Evolutionary conservation across 2,329 filamentous ascomycete genomes (phyloP).

Genomic region (Pseudogymnoascus sp.): DNA sequence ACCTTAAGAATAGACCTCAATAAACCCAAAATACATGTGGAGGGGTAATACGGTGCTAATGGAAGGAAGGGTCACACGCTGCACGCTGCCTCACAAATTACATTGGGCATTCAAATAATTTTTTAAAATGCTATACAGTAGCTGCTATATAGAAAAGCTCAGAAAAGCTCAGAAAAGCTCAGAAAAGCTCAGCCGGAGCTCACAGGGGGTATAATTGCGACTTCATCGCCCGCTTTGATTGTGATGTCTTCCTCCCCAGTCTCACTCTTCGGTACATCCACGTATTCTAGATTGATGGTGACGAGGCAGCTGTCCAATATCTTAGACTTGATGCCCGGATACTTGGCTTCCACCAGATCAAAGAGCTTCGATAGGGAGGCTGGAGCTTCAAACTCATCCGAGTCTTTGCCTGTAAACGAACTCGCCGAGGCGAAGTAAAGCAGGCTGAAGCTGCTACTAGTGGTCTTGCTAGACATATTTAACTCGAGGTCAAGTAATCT

Average conservation of each 20-base stretch:
- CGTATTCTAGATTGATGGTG: slow-evolving; percentile 74
- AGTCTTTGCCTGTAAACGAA: slow-evolving; percentile 60
- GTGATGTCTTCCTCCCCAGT: slow-evolving; percentile 36
- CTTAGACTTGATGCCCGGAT: slow-evolving; percentile 60
- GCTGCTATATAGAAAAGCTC: slow-evolving; percentile 21
- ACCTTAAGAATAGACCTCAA: not conserved
- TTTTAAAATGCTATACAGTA: not conserved
- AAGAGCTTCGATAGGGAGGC: slow-evolving; percentile 57
- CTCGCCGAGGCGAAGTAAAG: slow-evolving; percentile 75
- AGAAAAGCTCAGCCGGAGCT: slow-evolving; percentile 59
- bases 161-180: slow-evolving; percentile 45
- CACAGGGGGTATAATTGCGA: slow-evolving; percentile 80
- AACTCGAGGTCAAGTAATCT: slow-evolving; percentile 10
- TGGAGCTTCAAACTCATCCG: slow-evolving; percentile 59
- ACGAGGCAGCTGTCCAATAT: slow-evolving; percentile 67
- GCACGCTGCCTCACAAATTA: not conserved
- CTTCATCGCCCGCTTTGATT: slow-evolving; percentile 70
- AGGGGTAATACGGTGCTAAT: not conserved
- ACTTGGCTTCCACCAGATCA: slow-evolving; percentile 56
- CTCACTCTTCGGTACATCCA: slow-evolving; percentile 50
- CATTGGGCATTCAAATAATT: not conserved
- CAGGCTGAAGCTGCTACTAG: slow-evolving; percentile 50
- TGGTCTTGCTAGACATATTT: slow-evolving; percentile 2
- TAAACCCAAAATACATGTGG: not conserved
- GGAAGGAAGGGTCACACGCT: not conserved